Base-by-base conservation (phyloP, 768 basidiomycete species). In the Amanita thiersii region DNA sequence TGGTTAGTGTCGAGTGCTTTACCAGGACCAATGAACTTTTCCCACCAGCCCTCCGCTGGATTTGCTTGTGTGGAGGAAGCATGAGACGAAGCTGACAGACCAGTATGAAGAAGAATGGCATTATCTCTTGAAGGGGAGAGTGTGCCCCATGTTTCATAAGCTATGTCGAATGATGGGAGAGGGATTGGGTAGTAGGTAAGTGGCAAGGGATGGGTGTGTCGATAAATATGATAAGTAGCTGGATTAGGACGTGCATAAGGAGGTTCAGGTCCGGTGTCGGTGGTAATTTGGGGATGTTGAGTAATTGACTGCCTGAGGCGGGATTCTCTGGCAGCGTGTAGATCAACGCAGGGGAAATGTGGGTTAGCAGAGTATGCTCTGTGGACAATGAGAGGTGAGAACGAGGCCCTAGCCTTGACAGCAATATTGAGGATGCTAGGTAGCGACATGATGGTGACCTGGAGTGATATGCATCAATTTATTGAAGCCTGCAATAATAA, bases 71-170 rank as follows among this genome's bases (percentile, higher is more conserved):
- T 91, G 15, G 86, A 81, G 2, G 90, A 87, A 0, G 92, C 90
- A 63, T 99, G 96, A 0, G 92, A 96, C 1, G 90, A 93, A 0
- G 93, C 96, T 8, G 89, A 93, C 2, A 99, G 75, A 12, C 96
- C 96, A 0, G 96, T 99, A 54, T 97, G 93, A 8, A 99, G 74
- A 9, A 99, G 79, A 37, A 99, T 92, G 37, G 75, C 94, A 55
- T 99, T 98, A 59, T 90, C 83, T 32, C 70, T 73, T 5, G 64
- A 52, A 0, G 83, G 67, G 17, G 86, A 86, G 32, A 98, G 81
- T 1, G 76, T 77, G 2, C 96, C 96, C 96, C 96, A 99, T 0
- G 96, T 89, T 66, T 99, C 96, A 70, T 98, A 99, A 0, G 96
- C 96, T 44, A 98, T 75, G 50, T 89, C 77, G 51, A 91, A 81